Evolutionary conservation across 2,329 filamentous ascomycete genomes (phyloP), one percentile per base, ranked within the genome.

Genomic region (Mollisiaceae sp.): DNA sequence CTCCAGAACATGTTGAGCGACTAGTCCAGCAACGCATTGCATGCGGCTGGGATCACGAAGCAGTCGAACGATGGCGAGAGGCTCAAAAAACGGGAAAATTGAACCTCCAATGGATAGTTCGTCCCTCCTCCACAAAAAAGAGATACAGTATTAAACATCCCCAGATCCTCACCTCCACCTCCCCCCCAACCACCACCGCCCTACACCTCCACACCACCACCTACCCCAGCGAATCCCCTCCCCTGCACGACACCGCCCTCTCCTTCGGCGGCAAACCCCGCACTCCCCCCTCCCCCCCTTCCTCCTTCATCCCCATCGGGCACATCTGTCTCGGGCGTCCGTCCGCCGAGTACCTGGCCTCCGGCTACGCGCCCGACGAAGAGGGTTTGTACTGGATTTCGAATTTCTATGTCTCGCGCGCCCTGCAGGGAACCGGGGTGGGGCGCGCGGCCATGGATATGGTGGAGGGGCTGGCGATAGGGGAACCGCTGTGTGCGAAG

Each of bases 31-130:
- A 83, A 70, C 78, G 82, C 15, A 69, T 82, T 14, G 78, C 78
- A 3, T 84, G 82, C 66, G 80, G 80, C 18, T 84, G 82, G 82
- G 75, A 78, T 47, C 62, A 70, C 14, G 75, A 81, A 4, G 69
- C 76, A 35, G 77, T 83, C 1, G 68, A 71, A 64, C 47, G 52
- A 20, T 71, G 67, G 71, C 64, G 41, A 60, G 45, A 8, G 2
- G 15, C 39, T 22, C 72, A 74, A 61, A 56, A 64, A 43, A 57
- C 32, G 2, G 70, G 71, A 1, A 63, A 67, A 11, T 68, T 73
- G 54, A 67, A 66, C 54, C 50, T 70, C 24, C 71, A 74, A 38
- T 74, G 72, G 72, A 63, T 73, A 24, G 72, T 72, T 32, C 64
- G 61, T 20, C 35, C 32, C 50, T 41, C 38, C 11, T 22, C 15